Conservation (phyloP, 202 grass and related monocot species). For the Cymbopogon flexuosus region DNA sequence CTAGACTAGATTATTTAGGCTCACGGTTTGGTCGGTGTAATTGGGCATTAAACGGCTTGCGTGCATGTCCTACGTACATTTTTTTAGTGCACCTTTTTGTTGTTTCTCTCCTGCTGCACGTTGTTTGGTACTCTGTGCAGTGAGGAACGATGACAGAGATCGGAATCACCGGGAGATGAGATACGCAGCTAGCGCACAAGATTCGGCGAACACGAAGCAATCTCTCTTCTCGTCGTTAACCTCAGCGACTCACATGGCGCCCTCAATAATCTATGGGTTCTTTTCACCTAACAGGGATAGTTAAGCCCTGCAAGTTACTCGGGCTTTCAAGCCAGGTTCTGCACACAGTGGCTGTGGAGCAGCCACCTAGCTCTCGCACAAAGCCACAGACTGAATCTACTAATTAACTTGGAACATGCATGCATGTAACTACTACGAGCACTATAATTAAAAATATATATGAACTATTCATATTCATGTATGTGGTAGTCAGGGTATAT, state of each 20-base stretch:
- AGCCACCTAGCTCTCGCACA: constrained; percentile 13
- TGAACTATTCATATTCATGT: too few relatives aligned
- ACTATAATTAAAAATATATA: not conserved
- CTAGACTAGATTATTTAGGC: too few relatives aligned
- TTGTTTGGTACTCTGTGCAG: not conserved
- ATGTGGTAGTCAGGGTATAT: not conserved
- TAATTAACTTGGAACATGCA: too few relatives aligned
- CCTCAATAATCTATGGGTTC: not conserved
- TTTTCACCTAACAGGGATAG: constrained; percentile 30
- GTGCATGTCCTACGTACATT: not conserved
- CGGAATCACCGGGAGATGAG: not conserved
- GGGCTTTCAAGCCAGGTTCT: not conserved
- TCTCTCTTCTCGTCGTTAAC: constrained; percentile 15
- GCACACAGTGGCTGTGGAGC: constrained; percentile 13
- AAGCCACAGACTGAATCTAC: not conserved
- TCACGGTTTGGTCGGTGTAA: constrained; percentile 16
- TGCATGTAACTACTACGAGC: too few relatives aligned
- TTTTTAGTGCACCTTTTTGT: not conserved
- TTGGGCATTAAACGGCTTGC: not conserved
- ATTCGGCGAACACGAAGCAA: constrained; percentile 7
- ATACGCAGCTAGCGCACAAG: not conserved
- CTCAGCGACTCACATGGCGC: constrained; percentile 19
- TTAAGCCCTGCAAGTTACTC: not conserved
- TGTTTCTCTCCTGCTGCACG: not conserved
- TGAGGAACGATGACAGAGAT: not conserved